These are phyloP conservation scores for Cryptococcus wingfieldii DNA, from an alignment of 1,284 basidiomycete genomes.

Conservation along the genomic window DNA sequence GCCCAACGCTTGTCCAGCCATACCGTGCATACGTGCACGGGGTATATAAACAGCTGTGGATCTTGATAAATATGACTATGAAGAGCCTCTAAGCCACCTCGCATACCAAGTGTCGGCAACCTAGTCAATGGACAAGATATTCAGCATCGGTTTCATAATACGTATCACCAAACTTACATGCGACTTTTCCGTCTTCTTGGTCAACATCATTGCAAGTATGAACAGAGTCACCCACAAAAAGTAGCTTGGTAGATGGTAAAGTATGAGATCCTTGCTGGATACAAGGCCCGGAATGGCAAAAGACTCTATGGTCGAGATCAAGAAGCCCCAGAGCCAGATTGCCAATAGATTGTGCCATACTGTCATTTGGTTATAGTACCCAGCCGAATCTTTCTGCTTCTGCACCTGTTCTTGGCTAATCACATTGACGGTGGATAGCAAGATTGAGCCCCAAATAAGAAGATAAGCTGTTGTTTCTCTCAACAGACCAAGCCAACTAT, in stretches of 20 bases:
- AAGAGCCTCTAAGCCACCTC: constrained; percentile 8
- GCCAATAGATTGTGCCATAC: constrained; percentile 36
- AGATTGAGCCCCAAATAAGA: constrained; percentile 22
- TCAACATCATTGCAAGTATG: constrained; percentile 33
- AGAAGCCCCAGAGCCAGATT: constrained; percentile 37
- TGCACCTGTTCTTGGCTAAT: constrained; percentile 15
- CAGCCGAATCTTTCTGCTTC: constrained; percentile 8
- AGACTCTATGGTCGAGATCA: constrained; percentile 26
- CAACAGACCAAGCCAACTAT: constrained; percentile 32
- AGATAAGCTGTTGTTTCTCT: constrained; percentile 24
- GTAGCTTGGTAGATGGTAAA: constrained; percentile 30
- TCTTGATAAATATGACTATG: no score
- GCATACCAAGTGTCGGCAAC: constrained; percentile 20
- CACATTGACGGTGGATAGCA: constrained; percentile 24
- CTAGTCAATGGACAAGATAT: background rate
- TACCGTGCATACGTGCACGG: no score
- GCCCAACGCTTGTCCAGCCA: no score
- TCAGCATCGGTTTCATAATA: background rate
- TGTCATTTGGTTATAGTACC: constrained; percentile 24
- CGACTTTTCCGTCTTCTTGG: constrained; percentile 25
- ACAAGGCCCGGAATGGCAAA: constrained; percentile 29
- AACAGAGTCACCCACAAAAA: constrained; percentile 35
- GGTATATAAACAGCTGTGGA: no score
- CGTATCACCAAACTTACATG: constrained; percentile 18
- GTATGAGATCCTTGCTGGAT: constrained; percentile 24